Evolutionary conservation across 768 basidiomycete genomes (phyloP).

Genomic region (Neoboletus magnificus): DNA sequence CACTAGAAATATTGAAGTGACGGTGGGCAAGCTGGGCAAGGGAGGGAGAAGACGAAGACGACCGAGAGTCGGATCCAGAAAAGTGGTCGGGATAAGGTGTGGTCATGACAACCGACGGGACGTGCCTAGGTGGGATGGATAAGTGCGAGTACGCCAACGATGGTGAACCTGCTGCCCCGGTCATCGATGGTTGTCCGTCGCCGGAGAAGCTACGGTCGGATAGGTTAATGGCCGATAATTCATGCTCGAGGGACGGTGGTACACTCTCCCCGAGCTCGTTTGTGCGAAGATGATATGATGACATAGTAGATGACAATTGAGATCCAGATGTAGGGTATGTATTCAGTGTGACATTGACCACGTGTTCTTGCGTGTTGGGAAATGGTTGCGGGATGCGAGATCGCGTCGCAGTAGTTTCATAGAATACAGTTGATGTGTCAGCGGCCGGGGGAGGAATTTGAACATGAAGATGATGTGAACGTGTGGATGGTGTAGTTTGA

Average conservation of each 20-base stretch:
- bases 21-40: slow-evolving; percentile 25
- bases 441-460: slow-evolving; percentile 31
- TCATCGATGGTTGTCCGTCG: slow-evolving; percentile 3
- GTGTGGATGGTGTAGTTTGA: slow-evolving; percentile 37
- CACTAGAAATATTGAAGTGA: slow-evolving; percentile 19
- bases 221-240: slow-evolving; percentile 20
- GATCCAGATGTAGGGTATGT: slow-evolving; percentile 32
- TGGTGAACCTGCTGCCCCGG: slow-evolving; percentile 6
- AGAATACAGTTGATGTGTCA: slow-evolving; percentile 62
- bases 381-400: slow-evolving; percentile 23
- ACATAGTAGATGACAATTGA: slow-evolving; percentile 35
- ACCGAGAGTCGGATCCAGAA: slow-evolving; percentile 13
- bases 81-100: slow-evolving; percentile 29
- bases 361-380: slow-evolving; percentile 17
- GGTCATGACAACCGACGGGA: slow-evolving; percentile 48
- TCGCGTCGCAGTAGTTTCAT: slow-evolving; percentile 51
- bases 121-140: slow-evolving; percentile 43
- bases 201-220: slow-evolving; percentile 14
- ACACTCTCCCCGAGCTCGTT: slow-evolving; percentile 10
- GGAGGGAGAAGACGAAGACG: slow-evolving; percentile 9
- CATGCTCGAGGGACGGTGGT: slow-evolving; percentile 21
- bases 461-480: slow-evolving; percentile 31
- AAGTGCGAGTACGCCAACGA: slow-evolving; percentile 16
- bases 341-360: slow-evolving; percentile 22
- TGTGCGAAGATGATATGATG: slow-evolving; percentile 28